Evolutionary conservation across 2,329 filamentous ascomycete species (phyloP), one percentile per base, ranked within the genome.

Genomic region (Lithohypha guttulata): DNA sequence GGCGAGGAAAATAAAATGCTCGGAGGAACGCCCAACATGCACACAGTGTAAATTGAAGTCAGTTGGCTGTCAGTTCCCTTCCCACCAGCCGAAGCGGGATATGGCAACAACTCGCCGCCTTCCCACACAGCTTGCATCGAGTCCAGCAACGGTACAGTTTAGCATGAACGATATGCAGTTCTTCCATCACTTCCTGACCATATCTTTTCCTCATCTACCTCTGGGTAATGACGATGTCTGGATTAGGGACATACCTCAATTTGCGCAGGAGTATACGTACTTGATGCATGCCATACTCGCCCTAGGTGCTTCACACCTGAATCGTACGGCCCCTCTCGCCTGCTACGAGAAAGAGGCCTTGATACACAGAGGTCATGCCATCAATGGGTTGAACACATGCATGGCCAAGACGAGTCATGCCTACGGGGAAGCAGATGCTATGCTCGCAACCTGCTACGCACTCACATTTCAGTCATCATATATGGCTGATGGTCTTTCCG

Each of bases 201-300:
- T 61, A 6, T 68, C 68, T 2, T 75, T 75, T 51, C 79, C 78
- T 2, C 71, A 77, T 54, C 66, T 81, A 17, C 77, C 79, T 0
- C 59, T 81, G 13, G 77, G 75, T 27, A 76, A 77, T 44, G 75
- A 82, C 46, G 63, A 69, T 6, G 65, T 80, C 10, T 84, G 79
- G 79, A 73, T 73, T 5, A 75, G 77, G 18, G 70, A 78, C 42
- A 70, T 84, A 7, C 77, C 79, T 0, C 74, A 74, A 45, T 69
- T 82, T 42, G 78, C 78, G 1, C 75, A 82, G 46, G 75, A 77
- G 69, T 69, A 79, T 47, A 73, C 79, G 41, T 80, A 75, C 43
- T 65, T 81, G 7, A 81, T 84, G 71, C 79, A 84, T 54, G 75
- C 78, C 3, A 77, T 84, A 35, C 67, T 81, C 0, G 77, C 77